These are phyloP conservation scores for Vitis amurensis DNA, from an alignment of 164 flowering plant species.

Conservation along the genomic window DNA sequence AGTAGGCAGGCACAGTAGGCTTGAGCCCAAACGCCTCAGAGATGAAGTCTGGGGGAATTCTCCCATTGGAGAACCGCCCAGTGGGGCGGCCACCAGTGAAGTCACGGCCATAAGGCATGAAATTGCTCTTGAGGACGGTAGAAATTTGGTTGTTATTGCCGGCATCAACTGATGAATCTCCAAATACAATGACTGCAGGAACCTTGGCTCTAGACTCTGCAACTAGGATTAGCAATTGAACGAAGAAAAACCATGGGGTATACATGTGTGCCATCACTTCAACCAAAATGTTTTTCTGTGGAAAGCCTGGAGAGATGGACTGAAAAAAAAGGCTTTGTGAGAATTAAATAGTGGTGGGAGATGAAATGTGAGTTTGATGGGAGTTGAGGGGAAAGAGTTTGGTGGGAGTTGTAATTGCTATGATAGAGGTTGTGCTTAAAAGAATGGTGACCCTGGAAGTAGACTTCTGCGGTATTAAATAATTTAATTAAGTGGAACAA, in stretches of 20 bases:
- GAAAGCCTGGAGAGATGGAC: neutral
- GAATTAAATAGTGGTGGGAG: neutral
- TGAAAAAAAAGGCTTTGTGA: neutral
- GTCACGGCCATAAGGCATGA: slow-evolving; percentile 53
- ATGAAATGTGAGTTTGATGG: neutral
- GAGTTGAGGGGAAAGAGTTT: neutral
- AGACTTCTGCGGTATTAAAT: too few relatives aligned
- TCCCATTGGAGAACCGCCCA: slow-evolving; percentile 55
- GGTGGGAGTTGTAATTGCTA: slow-evolving; percentile 4
- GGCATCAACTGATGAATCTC: slow-evolving; percentile 53
- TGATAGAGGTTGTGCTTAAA: too few relatives aligned
- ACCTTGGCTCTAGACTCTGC: slow-evolving; percentile 18
- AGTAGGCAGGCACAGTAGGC: slow-evolving; percentile 44
- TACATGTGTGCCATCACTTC: slow-evolving; percentile 13
- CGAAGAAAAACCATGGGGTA: slow-evolving; percentile 7
- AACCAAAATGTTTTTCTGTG: neutral
- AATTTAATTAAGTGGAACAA: too few relatives aligned
- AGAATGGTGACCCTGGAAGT: too few relatives aligned
- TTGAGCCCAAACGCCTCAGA: slow-evolving; percentile 50
- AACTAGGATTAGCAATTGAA: neutral
- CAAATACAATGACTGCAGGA: slow-evolving; percentile 51
- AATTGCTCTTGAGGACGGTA: slow-evolving; percentile 50
- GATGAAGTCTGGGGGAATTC: slow-evolving; percentile 48
- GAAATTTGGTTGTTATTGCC: slow-evolving; percentile 52
- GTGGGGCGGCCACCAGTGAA: slow-evolving; percentile 44